A percentile compares a stretch with the other conserved stretches of the same genome.
phyloP scores from a whole-genome alignment of 495 filamentous ascomycete genomes.

The Daldinia vernicosa region DNA sequence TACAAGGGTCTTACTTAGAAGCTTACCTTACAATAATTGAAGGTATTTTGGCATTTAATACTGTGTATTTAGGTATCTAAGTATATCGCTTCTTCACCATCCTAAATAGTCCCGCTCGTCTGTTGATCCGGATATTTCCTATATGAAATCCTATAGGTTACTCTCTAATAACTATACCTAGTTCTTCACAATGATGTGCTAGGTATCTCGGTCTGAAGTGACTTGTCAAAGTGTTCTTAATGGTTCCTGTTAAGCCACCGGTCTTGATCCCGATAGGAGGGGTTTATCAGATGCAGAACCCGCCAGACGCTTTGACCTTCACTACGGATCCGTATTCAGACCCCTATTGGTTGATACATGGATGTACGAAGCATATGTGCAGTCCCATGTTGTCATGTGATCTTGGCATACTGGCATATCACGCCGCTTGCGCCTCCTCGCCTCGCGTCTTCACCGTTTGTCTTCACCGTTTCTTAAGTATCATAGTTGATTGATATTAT shows the following conservation, averaged over 20 bases:
- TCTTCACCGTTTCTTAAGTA: background rate
- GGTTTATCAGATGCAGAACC: background rate
- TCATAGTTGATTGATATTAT: no score
- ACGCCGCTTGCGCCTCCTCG: background rate
- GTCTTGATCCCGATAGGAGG: background rate
- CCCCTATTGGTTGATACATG: background rate
- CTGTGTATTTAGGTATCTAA: no score
- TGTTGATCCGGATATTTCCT: no score
- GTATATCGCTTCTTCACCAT: no score
- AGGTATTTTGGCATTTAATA: no score
- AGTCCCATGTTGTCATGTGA: background rate
- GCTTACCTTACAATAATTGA: no score
- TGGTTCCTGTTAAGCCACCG: background rate
- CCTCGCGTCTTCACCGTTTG: background rate
- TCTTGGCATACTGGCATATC: background rate
- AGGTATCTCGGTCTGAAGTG: no score
- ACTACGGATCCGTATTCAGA: background rate
- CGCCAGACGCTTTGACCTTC: background rate
- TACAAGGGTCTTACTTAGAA: no score
- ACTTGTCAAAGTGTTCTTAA: background rate
- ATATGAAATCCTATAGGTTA: no score
- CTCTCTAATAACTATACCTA: no score
- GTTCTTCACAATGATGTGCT: no score
- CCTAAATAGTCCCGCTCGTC: no score
- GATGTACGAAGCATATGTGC: background rate